Evolutionary conservation across 768 basidiomycete genomes (phyloP), one percentile per base, ranked within the genome.

Genomic region (Boletus tomentosulus): DNA sequence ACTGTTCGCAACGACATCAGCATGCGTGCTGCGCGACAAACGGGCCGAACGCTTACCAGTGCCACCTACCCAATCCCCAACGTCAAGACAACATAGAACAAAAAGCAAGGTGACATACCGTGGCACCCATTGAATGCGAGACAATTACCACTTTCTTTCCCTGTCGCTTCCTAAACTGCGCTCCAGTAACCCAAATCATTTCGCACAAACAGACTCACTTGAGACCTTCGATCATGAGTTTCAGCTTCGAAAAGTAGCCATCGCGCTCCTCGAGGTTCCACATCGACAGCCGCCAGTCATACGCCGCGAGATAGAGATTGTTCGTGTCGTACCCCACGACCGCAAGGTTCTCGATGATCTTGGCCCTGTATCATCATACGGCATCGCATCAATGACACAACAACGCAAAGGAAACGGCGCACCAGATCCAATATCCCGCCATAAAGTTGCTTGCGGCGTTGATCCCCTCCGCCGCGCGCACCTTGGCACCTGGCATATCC

Each of bases 371-470:
- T 7, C 19, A 25, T 25, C 3, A 3, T 24, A 33, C 31, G 31
- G 12, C 31, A 34, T 24, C 43, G 41, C 16, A 30, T 16, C 3
- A 16, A 44, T 50, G 28, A 54, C 35, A n/a, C 3, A 27, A 27
- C 9, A 6, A 16, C 9, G 28, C 19, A 52, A 37, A 49, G 24
- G 6, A 13, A 16, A 4, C 7, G 16, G 15, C 73, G 50, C 63
- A 86, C 92, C 93, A 96, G 50, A 96, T 84, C 95, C 94, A 98
- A 66, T 94, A 99, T 1, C 95, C 93, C 66, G 86, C 84, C 53
- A 93, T 83, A 60, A 92, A 87, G 60, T 78, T 86, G 57, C 87
- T 89, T 3, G 92, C 94, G 0, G 92, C 92, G 64, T 92, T 89
- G 22, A 96, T 83, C 0, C 95, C 95, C 69, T 97, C 91, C 0